These are phyloP conservation scores for Boletus sp. DNA, from an alignment of 1,284 basidiomycete species.

Conservation along the genomic window DNA sequence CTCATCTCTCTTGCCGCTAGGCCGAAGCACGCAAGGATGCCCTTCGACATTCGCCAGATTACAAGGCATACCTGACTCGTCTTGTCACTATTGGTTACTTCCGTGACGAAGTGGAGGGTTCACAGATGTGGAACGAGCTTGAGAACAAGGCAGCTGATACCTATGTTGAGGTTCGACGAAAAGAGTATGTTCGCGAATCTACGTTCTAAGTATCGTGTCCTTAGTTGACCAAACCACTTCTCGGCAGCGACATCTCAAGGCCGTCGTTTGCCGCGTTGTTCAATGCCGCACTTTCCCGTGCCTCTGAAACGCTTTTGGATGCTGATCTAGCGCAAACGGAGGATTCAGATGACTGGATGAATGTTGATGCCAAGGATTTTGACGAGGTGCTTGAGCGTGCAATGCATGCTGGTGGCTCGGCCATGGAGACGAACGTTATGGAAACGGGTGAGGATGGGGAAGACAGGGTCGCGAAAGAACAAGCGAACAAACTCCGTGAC, in stretches of 20 bases:
- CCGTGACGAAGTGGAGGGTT: slow-evolving; percentile 69
- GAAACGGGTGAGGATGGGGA: slow-evolving; percentile 47
- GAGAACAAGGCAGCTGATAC: slow-evolving; percentile 67
- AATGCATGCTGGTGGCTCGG: slow-evolving; percentile 24
- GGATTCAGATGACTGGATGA: slow-evolving; percentile 73
- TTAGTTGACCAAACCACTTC: slow-evolving; percentile 7
- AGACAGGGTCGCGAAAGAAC: slow-evolving; percentile 51
- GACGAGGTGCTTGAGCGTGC: slow-evolving; percentile 53
- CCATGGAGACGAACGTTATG: slow-evolving; percentile 35
- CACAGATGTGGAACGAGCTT: slow-evolving; percentile 65
- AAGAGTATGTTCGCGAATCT: slow-evolving; percentile 52
- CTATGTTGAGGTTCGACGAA: slow-evolving; percentile 59
- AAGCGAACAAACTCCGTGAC: slow-evolving; percentile 66
- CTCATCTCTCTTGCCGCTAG: slow-evolving; percentile 33
- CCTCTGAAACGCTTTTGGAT: slow-evolving; percentile 22
- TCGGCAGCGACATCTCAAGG: slow-evolving; percentile 50
- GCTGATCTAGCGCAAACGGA: slow-evolving; percentile 37
- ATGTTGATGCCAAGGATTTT: slow-evolving; percentile 59
- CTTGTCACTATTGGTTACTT: slow-evolving; percentile 71
- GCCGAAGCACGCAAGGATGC: slow-evolving; percentile 59
- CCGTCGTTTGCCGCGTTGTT: slow-evolving; percentile 73
- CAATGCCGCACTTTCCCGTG: slow-evolving; percentile 54
- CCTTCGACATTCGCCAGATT: slow-evolving; percentile 61
- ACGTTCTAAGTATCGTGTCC: background rate
- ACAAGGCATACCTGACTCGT: slow-evolving; percentile 63